These are phyloP conservation scores for Heterobasidion occidentale DNA, from an alignment of 1,284 basidiomycete genomes.

Conservation along the genomic window DNA sequence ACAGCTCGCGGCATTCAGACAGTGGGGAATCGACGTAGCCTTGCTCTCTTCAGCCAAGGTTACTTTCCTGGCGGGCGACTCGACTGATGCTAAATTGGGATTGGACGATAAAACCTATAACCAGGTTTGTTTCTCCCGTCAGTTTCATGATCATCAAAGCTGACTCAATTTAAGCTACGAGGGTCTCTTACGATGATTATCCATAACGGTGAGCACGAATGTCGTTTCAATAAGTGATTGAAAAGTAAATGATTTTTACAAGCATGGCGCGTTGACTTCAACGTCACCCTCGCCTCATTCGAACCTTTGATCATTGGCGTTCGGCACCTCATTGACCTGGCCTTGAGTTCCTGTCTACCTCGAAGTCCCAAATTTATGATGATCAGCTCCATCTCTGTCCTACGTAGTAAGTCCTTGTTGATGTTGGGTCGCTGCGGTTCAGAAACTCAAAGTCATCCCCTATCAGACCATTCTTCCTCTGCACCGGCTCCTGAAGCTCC, in stretches of 20 bases:
- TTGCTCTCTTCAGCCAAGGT: constrained; percentile 18
- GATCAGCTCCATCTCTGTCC: constrained; percentile 19
- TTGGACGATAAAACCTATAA: constrained; percentile 18
- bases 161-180: constrained; percentile 18
- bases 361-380: background rate
- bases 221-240: constrained; percentile 1
- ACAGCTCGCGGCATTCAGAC: background rate
- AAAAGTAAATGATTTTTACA: constrained; percentile 3
- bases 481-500: background rate
- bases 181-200: constrained; percentile 14
- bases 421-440: background rate
- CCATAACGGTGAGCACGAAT: constrained; percentile 23
- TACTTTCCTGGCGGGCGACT: constrained; percentile 25
- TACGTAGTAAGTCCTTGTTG: constrained; percentile 3
- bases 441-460: background rate
- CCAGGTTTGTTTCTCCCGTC: constrained; percentile 14
- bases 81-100: constrained; percentile 20
- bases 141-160: background rate
- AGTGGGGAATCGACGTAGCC: background rate
- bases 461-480: background rate
- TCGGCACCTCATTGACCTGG: constrained; percentile 3
- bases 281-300: background rate
- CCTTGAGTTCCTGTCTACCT: background rate
- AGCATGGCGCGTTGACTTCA: constrained; percentile 26
- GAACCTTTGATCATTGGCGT: constrained; percentile 2